Percentiles rank a stretch among this genome's conserved stretches.
phyloP scores from a whole-genome alignment of 2,329 filamentous ascomycete genomes.

The Didymella sp. region DNA sequence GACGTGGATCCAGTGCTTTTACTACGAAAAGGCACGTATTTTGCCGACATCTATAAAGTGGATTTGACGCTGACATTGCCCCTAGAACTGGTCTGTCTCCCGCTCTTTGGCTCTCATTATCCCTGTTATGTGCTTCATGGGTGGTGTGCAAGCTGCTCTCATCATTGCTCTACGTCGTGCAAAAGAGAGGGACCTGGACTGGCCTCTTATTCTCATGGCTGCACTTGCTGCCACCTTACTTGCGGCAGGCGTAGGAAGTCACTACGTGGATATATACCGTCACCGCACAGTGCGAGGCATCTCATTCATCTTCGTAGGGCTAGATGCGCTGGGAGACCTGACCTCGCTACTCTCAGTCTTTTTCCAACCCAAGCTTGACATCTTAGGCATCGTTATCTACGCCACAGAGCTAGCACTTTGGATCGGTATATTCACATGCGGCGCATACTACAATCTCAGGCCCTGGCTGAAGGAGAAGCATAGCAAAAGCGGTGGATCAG shows the following conservation, averaged over 20 bases:
- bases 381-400: slow-evolving; percentile 72
- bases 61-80: background rate
- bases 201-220: slow-evolving; percentile 72
- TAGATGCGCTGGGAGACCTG: slow-evolving; percentile 73
- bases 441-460: slow-evolving; percentile 68
- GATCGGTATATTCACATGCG: slow-evolving; percentile 71
- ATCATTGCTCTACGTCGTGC: slow-evolving; percentile 63
- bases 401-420: slow-evolving; percentile 70
- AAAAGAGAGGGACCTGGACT: slow-evolving; percentile 56
- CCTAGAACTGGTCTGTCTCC: slow-evolving; percentile 60
- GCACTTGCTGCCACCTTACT: slow-evolving; percentile 68
- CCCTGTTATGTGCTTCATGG: slow-evolving; percentile 64
- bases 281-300: slow-evolving; percentile 73
- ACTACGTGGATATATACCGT: slow-evolving; percentile 73
- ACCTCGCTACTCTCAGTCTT: slow-evolving; percentile 70
- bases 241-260: slow-evolving; percentile 69
- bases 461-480: slow-evolving; percentile 61
- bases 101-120: slow-evolving; percentile 59
- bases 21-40: slow-evolving; percentile 55
- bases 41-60: background rate
- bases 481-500: background rate
- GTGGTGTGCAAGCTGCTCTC: slow-evolving; percentile 64
- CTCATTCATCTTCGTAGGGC: slow-evolving; percentile 73
- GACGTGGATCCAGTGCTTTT: slow-evolving; percentile 64
- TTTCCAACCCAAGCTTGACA: slow-evolving; percentile 65